Conservation (phyloP, 352 stramenopile genomes). For the Pythium volutum region DNA sequence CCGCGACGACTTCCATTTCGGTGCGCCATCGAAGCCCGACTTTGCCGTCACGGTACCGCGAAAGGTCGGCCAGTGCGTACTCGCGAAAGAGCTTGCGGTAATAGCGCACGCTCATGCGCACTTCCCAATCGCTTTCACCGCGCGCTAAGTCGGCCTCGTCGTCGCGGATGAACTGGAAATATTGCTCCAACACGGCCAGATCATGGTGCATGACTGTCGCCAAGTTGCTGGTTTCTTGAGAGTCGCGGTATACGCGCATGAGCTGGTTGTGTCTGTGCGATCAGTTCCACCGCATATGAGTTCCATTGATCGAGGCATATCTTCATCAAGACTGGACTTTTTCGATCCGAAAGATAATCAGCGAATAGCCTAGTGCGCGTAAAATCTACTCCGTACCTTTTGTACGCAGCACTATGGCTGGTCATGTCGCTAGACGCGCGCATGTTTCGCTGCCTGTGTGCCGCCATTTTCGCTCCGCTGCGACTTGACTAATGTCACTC, state of each 20-base stretch:
- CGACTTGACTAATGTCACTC: background rate
- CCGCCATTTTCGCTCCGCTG: background rate
- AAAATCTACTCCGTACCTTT: background rate
- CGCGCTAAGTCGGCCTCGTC: slow-evolving; percentile 52
- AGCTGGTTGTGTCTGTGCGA: slow-evolving; percentile 46
- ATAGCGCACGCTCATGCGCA: slow-evolving; percentile 83
- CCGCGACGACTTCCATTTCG: slow-evolving; percentile 62
- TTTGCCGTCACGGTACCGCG: slow-evolving; percentile 52
- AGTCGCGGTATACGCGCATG: slow-evolving; percentile 39
- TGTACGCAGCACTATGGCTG: background rate
- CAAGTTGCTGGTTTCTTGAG: background rate
- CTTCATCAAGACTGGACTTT: background rate
- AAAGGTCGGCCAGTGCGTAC: slow-evolving; percentile 77
- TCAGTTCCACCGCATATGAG: background rate
- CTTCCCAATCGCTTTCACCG: slow-evolving; percentile 56
- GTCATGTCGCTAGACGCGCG: background rate
- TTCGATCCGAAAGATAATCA: background rate
- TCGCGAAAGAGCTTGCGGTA: slow-evolving; percentile 82
- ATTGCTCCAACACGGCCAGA: slow-evolving; percentile 36
- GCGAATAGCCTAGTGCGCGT: background rate
- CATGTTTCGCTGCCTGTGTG: background rate
- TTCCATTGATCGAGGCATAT: background rate
- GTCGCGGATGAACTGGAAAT: slow-evolving; percentile 82
- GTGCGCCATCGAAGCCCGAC: slow-evolving; percentile 81
- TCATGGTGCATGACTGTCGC: slow-evolving; percentile 30